Conservation (phyloP, 176 grass and related monocot genomes). For the Hyparrhenia diplandra region DNA sequence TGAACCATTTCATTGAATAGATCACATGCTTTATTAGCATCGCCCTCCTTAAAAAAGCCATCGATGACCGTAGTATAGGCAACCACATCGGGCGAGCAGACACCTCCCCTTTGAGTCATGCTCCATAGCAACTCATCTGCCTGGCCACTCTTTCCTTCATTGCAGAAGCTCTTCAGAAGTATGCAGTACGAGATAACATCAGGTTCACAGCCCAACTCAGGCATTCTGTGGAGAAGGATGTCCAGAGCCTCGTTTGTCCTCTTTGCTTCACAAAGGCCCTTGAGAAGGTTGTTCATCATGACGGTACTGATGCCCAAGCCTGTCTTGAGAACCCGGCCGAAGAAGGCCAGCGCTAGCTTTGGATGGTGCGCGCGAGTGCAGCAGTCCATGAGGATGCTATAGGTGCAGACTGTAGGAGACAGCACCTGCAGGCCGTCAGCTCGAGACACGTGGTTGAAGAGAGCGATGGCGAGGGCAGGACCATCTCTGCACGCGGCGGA, state of each 20-base stretch:
- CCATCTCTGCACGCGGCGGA: neutral
- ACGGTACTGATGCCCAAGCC: neutral
- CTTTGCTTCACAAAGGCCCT: conserved; percentile 18
- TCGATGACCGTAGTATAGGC: too few species aligned
- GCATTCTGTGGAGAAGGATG: conserved; percentile 28
- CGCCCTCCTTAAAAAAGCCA: too few species aligned
- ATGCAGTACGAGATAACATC: too few species aligned
- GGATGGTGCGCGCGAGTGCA: neutral
- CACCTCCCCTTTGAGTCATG: too few species aligned
- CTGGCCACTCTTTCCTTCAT: too few species aligned
- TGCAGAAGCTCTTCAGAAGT: too few species aligned
- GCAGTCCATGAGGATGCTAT: conserved; percentile 24
- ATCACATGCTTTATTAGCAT: too few species aligned
- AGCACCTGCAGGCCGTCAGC: neutral
- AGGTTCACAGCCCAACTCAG: neutral
- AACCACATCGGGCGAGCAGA: too few species aligned
- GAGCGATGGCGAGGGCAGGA: neutral
- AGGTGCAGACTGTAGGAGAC: neutral
- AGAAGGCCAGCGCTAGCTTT: conserved; percentile 5
- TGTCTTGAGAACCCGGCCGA: conserved; percentile 2
- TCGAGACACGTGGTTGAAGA: conserved; percentile 9
- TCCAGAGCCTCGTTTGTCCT: neutral
- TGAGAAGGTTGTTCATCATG: neutral
- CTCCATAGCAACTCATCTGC: too few species aligned
- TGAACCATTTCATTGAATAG: conserved; percentile 18